Evolutionary conservation across 73 alveolate genomes (phyloP).

Genomic region (Tetrahymena elliotti): DNA sequence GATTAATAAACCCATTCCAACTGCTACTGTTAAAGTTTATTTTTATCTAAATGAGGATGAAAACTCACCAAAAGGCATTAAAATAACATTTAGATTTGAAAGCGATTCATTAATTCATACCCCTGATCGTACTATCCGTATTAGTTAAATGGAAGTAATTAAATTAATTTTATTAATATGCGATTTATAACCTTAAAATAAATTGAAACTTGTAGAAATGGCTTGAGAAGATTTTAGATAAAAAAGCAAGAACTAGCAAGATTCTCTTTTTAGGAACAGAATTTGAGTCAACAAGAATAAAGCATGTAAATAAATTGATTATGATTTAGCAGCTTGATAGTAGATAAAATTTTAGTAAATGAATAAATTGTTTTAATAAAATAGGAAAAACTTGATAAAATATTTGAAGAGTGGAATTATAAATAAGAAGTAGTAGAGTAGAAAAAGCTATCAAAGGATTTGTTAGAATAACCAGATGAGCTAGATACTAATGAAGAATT

Average conservation of each 20-base stretch:
- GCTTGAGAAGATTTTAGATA: constrained; percentile 24
- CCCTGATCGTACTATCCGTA: constrained; percentile 57
- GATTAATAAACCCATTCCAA: constrained; percentile 64
- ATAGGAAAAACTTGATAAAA: background rate
- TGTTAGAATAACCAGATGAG: background rate
- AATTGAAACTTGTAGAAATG: constrained; percentile 4
- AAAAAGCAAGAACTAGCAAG: constrained; percentile 29
- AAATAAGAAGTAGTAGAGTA: background rate
- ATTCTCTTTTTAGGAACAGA: constrained; percentile 38
- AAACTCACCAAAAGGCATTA: constrained; percentile 45
- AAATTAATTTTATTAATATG: background rate
- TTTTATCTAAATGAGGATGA: constrained; percentile 52
- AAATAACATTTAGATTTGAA: constrained; percentile 60
- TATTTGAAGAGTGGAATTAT: background rate
- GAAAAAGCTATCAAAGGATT: background rate
- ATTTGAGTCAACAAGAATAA: constrained; percentile 36
- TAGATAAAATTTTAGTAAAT: no score
- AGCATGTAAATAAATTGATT: constrained; percentile 1
- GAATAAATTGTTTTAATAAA: background rate
- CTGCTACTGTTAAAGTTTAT: constrained; percentile 67
- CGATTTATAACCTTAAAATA: background rate
- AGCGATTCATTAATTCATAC: constrained; percentile 58
- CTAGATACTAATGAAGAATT: background rate
- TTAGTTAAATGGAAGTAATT: constrained; percentile 53
- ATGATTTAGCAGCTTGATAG: no score